Conservation (phyloP, 768 basidiomycete genomes). For the Serendipita sp. region DNA sequence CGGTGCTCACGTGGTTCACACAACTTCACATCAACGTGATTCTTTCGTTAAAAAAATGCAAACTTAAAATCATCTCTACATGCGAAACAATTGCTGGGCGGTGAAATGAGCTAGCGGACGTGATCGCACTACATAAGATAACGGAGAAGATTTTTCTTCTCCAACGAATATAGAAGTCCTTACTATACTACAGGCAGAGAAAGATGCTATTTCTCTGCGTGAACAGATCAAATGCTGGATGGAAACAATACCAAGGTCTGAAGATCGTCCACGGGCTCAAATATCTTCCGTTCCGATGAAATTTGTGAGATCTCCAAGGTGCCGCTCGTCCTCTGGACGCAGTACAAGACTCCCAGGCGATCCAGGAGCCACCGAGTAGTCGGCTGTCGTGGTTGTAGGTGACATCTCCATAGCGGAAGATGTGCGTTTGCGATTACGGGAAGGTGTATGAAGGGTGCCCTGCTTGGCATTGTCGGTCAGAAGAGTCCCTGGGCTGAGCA, state of each 20-base stretch:
- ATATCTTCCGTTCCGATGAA: neutral
- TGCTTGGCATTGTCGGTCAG: neutral
- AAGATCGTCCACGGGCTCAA: too few species aligned
- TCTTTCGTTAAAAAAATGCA: too few species aligned
- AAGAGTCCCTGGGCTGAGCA: neutral
- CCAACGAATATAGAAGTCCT: neutral
- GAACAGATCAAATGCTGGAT: neutral
- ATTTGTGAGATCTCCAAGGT: neutral
- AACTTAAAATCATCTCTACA: neutral
- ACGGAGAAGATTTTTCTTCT: too few species aligned
- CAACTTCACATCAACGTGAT: too few species aligned
- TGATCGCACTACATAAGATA: too few species aligned
- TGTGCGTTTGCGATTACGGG: neutral
- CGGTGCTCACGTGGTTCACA: too few species aligned
- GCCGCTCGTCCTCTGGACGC: slow-evolving; percentile 3
- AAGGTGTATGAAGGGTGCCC: neutral
- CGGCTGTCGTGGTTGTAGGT: slow-evolving; percentile 2
- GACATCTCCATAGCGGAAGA: neutral
- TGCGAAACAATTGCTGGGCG: neutral
- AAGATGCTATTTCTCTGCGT: neutral
- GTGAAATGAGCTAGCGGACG: too few species aligned
- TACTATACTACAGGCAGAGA: slow-evolving; percentile 4
- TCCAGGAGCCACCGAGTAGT: neutral
- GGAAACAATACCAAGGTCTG: neutral
- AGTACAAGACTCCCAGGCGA: slow-evolving; percentile 2